Base-by-base conservation (phyloP, 768 basidiomycete genomes). In the Floccularia luteovirens region DNA sequence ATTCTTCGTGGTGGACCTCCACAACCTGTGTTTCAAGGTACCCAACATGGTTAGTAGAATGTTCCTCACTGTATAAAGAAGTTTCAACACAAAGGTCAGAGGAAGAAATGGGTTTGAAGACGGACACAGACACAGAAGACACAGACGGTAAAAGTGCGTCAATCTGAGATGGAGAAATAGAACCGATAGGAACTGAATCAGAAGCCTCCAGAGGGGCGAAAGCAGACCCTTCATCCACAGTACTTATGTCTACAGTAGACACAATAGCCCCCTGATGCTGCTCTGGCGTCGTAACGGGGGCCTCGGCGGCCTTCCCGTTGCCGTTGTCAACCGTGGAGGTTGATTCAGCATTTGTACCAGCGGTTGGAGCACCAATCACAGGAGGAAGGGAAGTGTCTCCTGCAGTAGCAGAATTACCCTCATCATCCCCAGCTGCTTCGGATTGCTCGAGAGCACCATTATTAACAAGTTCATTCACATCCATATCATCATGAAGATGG, bases 111-210 rank as follows among this genome's bases (percentile, higher is more conserved):
- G 60, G 46, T 57, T 66, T 63, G 58, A 64, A 65, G 56, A 75
- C 74, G 64, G 75, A 74, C 69, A 59, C 61, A 59, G 61, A 62
- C 59, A 58, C 61, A 58, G 61, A 58, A 38, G 57, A n/a, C n/a
- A n/a, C n/a, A n/a, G n/a, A 48, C 39, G 48, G 47, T 48, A 49
- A 45, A 52, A 52, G 48, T 39, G n/a, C n/a, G n/a, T 54, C 54
- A 55, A 49, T 51, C 50, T 57, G 58, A 56, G 56, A 54, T 32
- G 59, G 57, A 43, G 54, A 52, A 48, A 53, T 45, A 51, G 55
- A 55, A 62, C 55, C 48, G 54, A 55, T 51, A 42, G 52, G 46
- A 37, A 36, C 50, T 49, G 52, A 48, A 43, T 41, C 44, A 44
- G 44, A 30, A 37, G 42, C 35, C 31, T 25, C 39, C 35, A 35